A percentile compares a stretch with the other conserved stretches of the same genome.
Evolutionary conservation across 345 rosid genomes (phyloP).

Genomic region (Fremontodendron californicum): DNA sequence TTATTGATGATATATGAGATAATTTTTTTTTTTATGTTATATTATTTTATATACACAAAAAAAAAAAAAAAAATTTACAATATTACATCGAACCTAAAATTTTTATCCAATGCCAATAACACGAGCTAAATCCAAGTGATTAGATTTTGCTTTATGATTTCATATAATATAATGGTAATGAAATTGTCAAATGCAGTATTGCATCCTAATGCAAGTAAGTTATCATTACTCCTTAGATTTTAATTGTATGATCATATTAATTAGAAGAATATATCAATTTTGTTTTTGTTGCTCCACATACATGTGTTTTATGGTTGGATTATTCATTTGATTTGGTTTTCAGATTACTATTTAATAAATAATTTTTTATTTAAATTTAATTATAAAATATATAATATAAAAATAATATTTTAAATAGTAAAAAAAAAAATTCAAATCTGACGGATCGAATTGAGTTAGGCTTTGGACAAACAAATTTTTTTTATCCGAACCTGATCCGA

Average conservation of each 20-base stretch:
- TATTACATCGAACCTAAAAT: not conserved
- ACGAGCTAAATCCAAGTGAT: not conserved
- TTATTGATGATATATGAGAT: no score
- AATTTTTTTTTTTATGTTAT: not conserved
- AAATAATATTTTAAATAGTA: no score
- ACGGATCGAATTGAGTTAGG: no score
- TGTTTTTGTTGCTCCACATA: not conserved
- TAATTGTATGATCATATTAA: not conserved
- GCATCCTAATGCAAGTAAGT: not conserved
- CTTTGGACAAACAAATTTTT: no score
- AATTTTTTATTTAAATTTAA: no score
- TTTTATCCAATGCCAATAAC: not conserved
- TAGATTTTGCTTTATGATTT: not conserved
- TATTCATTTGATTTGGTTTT: no score
- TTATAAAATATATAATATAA: no score
- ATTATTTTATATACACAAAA: not conserved
- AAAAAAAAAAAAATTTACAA: not conserved
- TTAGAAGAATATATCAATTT: not conserved
- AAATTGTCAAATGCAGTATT: not conserved
- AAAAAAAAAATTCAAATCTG: no score
- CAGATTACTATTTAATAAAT: no score
- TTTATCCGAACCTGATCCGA: no score
- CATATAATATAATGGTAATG: not conserved
- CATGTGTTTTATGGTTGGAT: no score
- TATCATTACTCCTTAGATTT: not conserved